A percentile compares a stretch with the other conserved stretches of the same genome.
phyloP scores from a whole-genome alignment of 441 rosid species.

The Arabidopsis lyrata region DNA sequence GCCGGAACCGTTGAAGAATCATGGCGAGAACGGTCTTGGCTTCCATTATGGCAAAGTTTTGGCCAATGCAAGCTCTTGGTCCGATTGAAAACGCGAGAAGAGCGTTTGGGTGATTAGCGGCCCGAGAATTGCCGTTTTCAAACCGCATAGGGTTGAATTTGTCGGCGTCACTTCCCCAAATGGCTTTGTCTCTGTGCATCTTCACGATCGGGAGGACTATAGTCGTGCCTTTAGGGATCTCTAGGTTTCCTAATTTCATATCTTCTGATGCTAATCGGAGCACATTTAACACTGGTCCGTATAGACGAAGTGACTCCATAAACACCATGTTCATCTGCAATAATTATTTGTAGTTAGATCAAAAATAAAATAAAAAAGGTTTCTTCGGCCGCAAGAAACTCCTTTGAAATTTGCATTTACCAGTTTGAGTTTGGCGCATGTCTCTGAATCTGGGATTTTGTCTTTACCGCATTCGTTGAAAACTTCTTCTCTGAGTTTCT shows the following conservation, averaged over 20 bases:
- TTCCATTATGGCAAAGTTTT: constrained; percentile 56
- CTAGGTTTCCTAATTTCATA: constrained; percentile 49
- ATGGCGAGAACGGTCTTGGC: constrained; percentile 52
- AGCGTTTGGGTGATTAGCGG: constrained; percentile 56
- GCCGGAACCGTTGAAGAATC: constrained; percentile 51
- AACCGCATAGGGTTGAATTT: constrained; percentile 63
- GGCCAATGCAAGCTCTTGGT: constrained; percentile 64
- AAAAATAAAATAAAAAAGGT: neutral
- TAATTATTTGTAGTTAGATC: neutral
- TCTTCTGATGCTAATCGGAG: constrained; percentile 48
- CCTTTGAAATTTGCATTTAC: constrained; percentile 33
- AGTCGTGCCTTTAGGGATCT: constrained; percentile 53
- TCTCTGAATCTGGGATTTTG: constrained; percentile 49
- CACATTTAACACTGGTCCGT: constrained; percentile 50
- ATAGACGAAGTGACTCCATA: constrained; percentile 64
- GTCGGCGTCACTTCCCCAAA: constrained; percentile 66
- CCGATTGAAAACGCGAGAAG: constrained; percentile 57
- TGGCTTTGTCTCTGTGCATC: constrained; percentile 55
- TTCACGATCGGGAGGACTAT: constrained; percentile 44
- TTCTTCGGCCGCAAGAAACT: constrained; percentile 25
- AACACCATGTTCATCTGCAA: constrained; percentile 66
- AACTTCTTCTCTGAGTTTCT: constrained; percentile 59
- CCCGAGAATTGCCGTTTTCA: constrained; percentile 51
- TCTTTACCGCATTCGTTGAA: constrained; percentile 46
- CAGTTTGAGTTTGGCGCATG: constrained; percentile 53